Percentiles rank a stretch among this genome's conserved stretches.
These are phyloP conservation scores for Erucastrum elatum DNA, from an alignment of 345 rosid genomes.

Conservation along the genomic window DNA sequence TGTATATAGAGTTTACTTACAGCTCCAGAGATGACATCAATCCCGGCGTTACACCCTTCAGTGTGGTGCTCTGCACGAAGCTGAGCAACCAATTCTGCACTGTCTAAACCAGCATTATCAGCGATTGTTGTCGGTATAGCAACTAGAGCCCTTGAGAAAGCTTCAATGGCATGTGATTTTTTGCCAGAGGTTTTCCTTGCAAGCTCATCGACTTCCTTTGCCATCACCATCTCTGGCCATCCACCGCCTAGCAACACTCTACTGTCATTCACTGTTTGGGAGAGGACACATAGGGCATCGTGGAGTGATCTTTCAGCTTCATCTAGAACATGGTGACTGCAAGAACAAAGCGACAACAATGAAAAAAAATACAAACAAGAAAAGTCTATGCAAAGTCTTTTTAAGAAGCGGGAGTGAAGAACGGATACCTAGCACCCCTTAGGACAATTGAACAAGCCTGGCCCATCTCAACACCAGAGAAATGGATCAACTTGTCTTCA, in stretches of 20 bases:
- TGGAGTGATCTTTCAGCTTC: conserved; percentile 99
- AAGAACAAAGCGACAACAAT: conserved; percentile 8
- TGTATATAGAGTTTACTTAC: conserved; percentile 48
- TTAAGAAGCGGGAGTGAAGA: neutral
- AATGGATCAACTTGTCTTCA: conserved; percentile 94
- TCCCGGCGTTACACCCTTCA: conserved; percentile 79
- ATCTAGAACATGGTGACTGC: conserved; percentile 93
- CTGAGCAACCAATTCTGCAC: conserved; percentile 90
- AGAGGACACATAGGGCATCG: conserved; percentile 93
- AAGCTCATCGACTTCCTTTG: conserved; percentile 93
- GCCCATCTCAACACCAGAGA: conserved; percentile 95
- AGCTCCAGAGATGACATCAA: conserved; percentile 89
- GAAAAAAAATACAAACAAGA: neutral
- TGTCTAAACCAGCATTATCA: conserved; percentile 98
- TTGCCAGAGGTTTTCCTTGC: conserved; percentile 96
- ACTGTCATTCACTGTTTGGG: conserved; percentile 90
- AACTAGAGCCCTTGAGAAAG: conserved; percentile 80
- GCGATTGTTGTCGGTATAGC: conserved; percentile 90
- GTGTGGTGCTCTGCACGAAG: conserved; percentile 96
- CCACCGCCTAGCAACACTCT: conserved; percentile 97
- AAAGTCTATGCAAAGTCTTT: neutral
- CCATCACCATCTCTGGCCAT: conserved; percentile 99
- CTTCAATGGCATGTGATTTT: conserved; percentile 94
- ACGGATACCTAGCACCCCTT: conserved; percentile 82
- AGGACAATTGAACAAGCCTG: conserved; percentile 96